Conservation (phyloP, 2,329 filamentous ascomycete genomes). For the Verticillium alfalfae region DNA sequence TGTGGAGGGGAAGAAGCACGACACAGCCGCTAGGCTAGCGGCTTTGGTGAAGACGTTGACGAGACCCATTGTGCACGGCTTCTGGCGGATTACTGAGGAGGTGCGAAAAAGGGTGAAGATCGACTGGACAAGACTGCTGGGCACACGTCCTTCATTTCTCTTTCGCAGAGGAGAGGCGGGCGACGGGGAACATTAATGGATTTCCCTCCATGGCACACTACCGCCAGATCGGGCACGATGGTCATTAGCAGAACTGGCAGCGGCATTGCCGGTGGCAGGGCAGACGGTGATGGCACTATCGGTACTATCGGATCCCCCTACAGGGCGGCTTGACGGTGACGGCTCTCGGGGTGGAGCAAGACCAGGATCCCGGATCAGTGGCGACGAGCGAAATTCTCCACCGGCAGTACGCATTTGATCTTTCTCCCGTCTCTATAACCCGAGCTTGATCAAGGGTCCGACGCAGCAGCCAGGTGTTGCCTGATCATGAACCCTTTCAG, state of each 20-base stretch:
- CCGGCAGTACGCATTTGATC: background rate
- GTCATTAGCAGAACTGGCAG: background rate
- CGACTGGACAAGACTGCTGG: background rate
- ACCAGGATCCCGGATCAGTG: background rate
- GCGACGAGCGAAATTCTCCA: background rate
- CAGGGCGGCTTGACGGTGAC: conserved; percentile 2
- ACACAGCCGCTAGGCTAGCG: conserved; percentile 1
- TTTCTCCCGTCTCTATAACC: background rate
- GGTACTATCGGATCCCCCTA: background rate
- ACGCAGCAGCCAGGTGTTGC: background rate
- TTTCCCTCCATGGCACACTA: background rate
- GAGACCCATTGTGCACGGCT: conserved; percentile 5
- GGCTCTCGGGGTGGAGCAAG: background rate
- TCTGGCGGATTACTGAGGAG: background rate
- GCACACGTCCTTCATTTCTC: conserved; percentile 1
- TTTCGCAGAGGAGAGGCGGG: background rate
- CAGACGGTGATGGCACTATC: background rate
- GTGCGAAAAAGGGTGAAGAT: background rate
- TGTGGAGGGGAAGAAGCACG: background rate
- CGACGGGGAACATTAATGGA: background rate
- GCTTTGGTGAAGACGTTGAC: background rate
- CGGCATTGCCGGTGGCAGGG: background rate
- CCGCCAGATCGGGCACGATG: conserved; percentile 1
- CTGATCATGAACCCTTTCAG: background rate
- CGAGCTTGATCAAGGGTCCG: background rate